Evolutionary conservation across 139 green algal genomes (phyloP), one percentile per base, ranked within the genome.

Genomic region (Volvox reticuliferus): DNA sequence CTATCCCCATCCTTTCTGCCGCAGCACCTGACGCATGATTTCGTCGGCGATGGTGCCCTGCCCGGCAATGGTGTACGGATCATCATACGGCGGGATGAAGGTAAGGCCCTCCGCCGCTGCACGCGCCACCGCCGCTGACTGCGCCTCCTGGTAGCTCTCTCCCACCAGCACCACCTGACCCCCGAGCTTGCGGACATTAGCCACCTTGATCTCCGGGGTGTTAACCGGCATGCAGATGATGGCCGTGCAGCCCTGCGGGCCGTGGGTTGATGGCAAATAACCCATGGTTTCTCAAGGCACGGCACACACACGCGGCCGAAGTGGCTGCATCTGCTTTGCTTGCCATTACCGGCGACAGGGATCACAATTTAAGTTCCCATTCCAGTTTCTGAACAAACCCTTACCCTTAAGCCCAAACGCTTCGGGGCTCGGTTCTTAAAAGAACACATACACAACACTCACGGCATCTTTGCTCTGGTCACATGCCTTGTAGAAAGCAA

Each of bases 41-140:
- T 99, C 98, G 61, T 97, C 94, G 1, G 97, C 98, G 22, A 99
- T 97, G 83, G 98, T 99, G 87, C 97, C 98, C 93, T 99, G 98
- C 0, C 98, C 98, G 12, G 98, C 97, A 68, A 99, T 99, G 77
- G 98, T 98, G 93, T 95, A 96, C 3, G 98, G 97, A 92, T 99
- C 98, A 89, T 99, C 98, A 78, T 99, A 99, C 3, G 98, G 97
- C 3, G 96, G 92, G 2, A 99, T 94, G 86, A 99, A 99, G 1
- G 93, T 92, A 0, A 95, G 88, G 0, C 97, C 96, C 63, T 99
- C 96, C 28, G 91, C 89, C 69, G 94, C 91, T 16, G 92, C 92
- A 17, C 88, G 79, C 28, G 73, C 75, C 86, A 93, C 95, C 19
- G 96, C 96, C 32, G 95, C 95, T 69, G 93, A 73, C 94, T 99